Base-by-base conservation (phyloP, 371 early-diverging fungal genomes). In the Rhizopus arrhizus region DNA sequence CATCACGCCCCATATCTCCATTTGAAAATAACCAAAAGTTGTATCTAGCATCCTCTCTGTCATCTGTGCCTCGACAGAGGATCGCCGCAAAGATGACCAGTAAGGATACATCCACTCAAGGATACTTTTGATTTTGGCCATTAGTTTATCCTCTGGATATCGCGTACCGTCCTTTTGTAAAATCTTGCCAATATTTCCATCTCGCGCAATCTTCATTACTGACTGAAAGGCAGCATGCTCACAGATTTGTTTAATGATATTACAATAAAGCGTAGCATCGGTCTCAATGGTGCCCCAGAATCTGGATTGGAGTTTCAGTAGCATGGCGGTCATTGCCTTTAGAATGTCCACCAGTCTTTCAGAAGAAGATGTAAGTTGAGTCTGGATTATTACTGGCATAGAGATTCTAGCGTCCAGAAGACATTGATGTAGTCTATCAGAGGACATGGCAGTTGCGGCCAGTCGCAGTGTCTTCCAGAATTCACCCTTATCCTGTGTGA, bases 11-110 rank as follows among this genome's bases (percentile, higher is more conserved):
- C 75, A 75, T 0, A 42, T 63, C 6, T 66, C 56, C 54, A 66
- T 64, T 55, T 81, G 81, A 50, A 78, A 78, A 34, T 74, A 72
- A 0, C 71, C 73, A 55, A 78, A 69, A 22, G 75, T 56, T 7
- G 66, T 65, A 42, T 72, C 71, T 9, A 78, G 40, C 34, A 76
- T 57, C 22, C 56, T 56, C 5, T 66, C 54, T 2, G 77, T 74
- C 1, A 75, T 48, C 2, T 69, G 64, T 12, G 52, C 40, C 47
- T 74, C 66, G 0, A 62, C 40, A 2, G 63, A 57, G 4, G 60
- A 61, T 11, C 52, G 33, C n/a, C 64, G 62, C 6, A 78, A 53
- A 0, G 81, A 73, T 3, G 56, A 62, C 74, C 74, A 76, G 22
- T 54, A 73, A 0, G 72, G 70, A 28, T 64, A 64, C 10, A 78